Evolutionary conservation across 2,329 filamentous ascomycete species (phyloP).

Genomic region (Aspergillus sergii): DNA sequence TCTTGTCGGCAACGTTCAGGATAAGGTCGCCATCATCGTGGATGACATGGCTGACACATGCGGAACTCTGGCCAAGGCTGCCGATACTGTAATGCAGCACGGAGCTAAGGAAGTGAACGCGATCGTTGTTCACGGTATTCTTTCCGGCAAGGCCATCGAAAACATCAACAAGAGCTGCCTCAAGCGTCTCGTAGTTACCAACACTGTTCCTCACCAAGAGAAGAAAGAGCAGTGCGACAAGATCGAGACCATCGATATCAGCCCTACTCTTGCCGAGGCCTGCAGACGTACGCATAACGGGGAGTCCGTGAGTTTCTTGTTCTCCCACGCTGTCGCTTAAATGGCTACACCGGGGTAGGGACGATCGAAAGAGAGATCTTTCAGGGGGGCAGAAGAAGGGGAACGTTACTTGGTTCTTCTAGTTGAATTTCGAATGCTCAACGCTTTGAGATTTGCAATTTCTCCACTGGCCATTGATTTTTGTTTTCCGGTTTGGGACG

Average conservation of each 20-base stretch:
- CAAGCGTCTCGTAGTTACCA: slow-evolving; percentile 82
- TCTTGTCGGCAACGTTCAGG: slow-evolving; percentile 89
- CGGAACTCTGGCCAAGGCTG: slow-evolving; percentile 84
- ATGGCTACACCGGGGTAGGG: neutral
- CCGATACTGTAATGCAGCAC: slow-evolving; percentile 82
- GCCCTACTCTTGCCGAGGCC: slow-evolving; percentile 65
- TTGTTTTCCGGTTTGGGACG: slow-evolving; percentile 21
- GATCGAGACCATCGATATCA: slow-evolving; percentile 89
- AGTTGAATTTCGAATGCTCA: neutral
- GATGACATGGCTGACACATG: slow-evolving; percentile 99
- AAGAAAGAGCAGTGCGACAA: slow-evolving; percentile 78
- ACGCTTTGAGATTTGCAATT: neutral
- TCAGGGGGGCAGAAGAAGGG: neutral
- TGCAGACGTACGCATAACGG: slow-evolving; percentile 55
- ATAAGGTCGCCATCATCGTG: slow-evolving; percentile 92
- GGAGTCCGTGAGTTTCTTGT: slow-evolving; percentile 55
- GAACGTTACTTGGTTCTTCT: neutral
- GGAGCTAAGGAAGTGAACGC: slow-evolving; percentile 87
- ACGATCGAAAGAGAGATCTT: neutral
- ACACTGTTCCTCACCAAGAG: slow-evolving; percentile 79
- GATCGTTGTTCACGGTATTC: slow-evolving; percentile 91
- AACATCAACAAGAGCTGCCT: slow-evolving; percentile 78
- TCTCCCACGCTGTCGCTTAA: slow-evolving; percentile 50
- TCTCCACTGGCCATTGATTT: neutral
- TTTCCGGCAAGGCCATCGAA: slow-evolving; percentile 85